A percentile compares a stretch with the other conserved stretches of the same genome.
Evolutionary conservation across 495 filamentous ascomycete genomes (phyloP).

Genomic region (Cercophora scortea): DNA sequence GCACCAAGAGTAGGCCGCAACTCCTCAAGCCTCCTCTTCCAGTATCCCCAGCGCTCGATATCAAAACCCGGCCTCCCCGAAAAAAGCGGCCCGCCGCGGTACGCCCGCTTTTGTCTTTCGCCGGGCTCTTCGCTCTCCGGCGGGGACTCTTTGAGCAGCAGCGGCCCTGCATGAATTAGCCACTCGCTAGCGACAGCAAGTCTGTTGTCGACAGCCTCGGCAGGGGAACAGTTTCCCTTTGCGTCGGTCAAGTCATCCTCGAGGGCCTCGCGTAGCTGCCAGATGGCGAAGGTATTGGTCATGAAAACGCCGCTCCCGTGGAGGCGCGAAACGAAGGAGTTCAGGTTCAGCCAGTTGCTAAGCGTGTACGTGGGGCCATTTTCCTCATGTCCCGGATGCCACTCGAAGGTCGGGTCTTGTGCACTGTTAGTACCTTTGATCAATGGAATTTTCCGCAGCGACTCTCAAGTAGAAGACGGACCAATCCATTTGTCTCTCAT

Average conservation of each 20-base stretch:
- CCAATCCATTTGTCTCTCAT: constrained; percentile 5
- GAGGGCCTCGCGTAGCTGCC: not conserved
- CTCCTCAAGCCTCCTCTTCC: constrained; percentile 6
- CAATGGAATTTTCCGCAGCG: not conserved
- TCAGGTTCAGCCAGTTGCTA: constrained; percentile 1
- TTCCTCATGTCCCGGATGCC: constrained; percentile 1
- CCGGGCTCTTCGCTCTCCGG: constrained; percentile 1
- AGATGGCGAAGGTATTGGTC: not conserved
- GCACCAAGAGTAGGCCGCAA: not conserved
- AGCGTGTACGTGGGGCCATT: not conserved
- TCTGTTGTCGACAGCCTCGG: constrained; percentile 6
- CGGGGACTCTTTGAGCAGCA: constrained; percentile 3
- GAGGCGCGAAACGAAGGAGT: constrained; percentile 3
- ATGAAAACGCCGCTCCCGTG: not conserved
- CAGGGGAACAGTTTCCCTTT: constrained; percentile 7
- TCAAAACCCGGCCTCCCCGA: not conserved
- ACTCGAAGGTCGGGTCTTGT: constrained; percentile 2
- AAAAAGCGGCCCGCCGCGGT: not conserved
- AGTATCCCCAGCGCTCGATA: constrained; percentile 6
- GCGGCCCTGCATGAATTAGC: constrained; percentile 3
- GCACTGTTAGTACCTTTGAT: not conserved
- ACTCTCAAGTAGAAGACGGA: not conserved
- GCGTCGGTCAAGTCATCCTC: constrained; percentile 1
- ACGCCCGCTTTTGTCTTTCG: not conserved
- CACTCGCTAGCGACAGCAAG: constrained; percentile 3